phyloP scores from a whole-genome alignment of 768 basidiomycete genomes.

The Kwoniella botswanensis region DNA sequence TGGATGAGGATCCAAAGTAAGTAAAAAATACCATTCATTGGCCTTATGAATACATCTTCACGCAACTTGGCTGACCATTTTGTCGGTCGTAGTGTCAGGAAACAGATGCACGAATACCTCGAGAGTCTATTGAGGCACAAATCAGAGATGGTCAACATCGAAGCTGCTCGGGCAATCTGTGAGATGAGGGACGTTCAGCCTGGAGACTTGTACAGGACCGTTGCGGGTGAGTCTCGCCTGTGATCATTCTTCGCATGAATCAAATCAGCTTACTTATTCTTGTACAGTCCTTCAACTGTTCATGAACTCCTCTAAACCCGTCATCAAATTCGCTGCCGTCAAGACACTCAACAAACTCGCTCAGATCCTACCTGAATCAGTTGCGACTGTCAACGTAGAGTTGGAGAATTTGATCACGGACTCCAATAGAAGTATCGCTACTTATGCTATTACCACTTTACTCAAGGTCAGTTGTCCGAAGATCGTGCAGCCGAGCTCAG shows the following conservation, averaged over 20 bases:
- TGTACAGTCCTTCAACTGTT: constrained; percentile 85
- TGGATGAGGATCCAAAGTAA: constrained; percentile 98
- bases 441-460: constrained; percentile 96
- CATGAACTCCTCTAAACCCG: constrained; percentile 91
- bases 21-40: constrained; percentile 50
- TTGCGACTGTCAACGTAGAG: constrained; percentile 92
- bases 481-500: not conserved
- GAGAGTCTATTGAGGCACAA: constrained; percentile 97
- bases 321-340: constrained; percentile 95
- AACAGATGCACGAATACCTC: constrained; percentile 88
- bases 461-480: constrained; percentile 73
- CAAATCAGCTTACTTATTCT: not conserved
- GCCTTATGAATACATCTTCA: not conserved
- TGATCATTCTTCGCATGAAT: constrained; percentile 18
- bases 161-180: constrained; percentile 95
- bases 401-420: constrained; percentile 96
- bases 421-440: constrained; percentile 92
- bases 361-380: constrained; percentile 79
- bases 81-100: constrained; percentile 70
- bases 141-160: constrained; percentile 99
- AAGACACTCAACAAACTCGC: constrained; percentile 91
- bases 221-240: constrained; percentile 70
- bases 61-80: not conserved
- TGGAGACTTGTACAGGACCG: constrained; percentile 80
- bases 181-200: constrained; percentile 86